Evolutionary conservation across 1,284 basidiomycete species (phyloP), one percentile per base, ranked within the genome.

Genomic region (Marasmius oreades): DNA sequence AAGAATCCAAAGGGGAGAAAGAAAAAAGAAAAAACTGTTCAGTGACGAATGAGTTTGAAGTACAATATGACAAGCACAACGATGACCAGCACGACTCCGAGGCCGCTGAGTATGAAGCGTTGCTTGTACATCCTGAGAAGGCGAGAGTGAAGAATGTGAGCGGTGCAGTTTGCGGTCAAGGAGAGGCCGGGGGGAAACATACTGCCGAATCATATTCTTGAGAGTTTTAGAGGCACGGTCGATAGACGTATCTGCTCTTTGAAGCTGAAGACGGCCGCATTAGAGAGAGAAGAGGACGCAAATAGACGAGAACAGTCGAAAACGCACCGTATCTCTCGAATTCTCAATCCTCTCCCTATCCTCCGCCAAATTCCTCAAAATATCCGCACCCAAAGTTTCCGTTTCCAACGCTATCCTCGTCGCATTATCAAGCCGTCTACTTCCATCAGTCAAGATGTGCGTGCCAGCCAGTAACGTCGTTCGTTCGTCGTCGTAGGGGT

Each of bases 301-400:
- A 47, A 50, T n/a, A n/a, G n/a, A n/a, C n/a, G 10, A 31, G 28
- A 31, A 31, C 28, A n/a, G n/a, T n/a, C n/a, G n/a, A 8, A 18
- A 37, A 73, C 85, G 48, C 60, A 93, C 90, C 64, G 84, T 92
- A 73, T 96, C 90, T 64, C 94, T 77, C 7, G 94, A 82, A 67
- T 94, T 89, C 75, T 95, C 92, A 61, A 98, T 94, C 73, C 95
- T 93, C 70, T 98, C 95, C 57, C 95, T 73, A 75, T 98, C 95
- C 0, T 82, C 80, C 50, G 92, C 76, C 63, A 98, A 74, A 62
- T 85, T 90, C 59, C 88, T 73, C 66, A 98, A 67, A 64, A 98
- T 98, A 63, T 93, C 93, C 7, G 93, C 88, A 2, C 95, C 95
- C 31, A 95, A 81, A 64, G 93, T 87, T 71, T 98, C 96, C 4